Evolutionary conservation across 129 eudicot genomes (phyloP).

Genomic region (Glebionis coronaria): DNA sequence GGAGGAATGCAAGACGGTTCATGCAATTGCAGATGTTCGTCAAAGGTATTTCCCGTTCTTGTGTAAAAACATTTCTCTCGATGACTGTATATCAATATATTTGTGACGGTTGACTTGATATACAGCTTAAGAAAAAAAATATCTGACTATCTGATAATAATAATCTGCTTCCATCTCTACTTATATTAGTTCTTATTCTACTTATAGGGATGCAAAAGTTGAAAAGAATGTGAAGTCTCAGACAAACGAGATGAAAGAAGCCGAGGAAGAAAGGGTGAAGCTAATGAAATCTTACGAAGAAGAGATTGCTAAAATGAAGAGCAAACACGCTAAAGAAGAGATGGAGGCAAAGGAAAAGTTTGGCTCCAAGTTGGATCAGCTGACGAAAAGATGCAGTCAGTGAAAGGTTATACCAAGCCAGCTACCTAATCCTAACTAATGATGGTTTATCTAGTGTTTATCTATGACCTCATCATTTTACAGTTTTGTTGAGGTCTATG

Average conservation of each 20-base stretch:
- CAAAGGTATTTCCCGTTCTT: constrained; percentile 38
- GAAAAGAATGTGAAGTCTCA: too few species aligned
- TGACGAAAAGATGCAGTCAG: constrained; percentile 54
- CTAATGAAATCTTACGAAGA: constrained; percentile 35
- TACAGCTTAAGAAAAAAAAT: too few species aligned
- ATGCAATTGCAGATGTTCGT: too few species aligned
- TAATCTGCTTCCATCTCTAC: background rate
- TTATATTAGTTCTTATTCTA: background rate
- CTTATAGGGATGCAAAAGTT: too few species aligned
- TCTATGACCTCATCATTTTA: too few species aligned
- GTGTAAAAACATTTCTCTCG: background rate
- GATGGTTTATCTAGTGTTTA: background rate
- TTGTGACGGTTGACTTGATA: background rate
- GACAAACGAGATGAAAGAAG: too few species aligned
- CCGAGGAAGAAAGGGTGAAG: too few species aligned
- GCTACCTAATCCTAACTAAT: constrained; percentile 10
- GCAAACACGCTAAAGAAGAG: constrained; percentile 49
- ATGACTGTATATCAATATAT: background rate
- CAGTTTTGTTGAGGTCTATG: constrained; percentile 13
- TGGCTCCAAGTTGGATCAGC: constrained; percentile 29
- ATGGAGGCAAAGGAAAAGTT: too few species aligned
- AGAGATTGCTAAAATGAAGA: constrained; percentile 40
- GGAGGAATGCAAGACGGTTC: too few species aligned
- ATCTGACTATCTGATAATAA: too few species aligned
- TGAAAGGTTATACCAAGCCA: too few species aligned